phyloP scores from a whole-genome alignment of 2,329 filamentous ascomycete genomes.

The Berkeleyomyces rouxiae region DNA sequence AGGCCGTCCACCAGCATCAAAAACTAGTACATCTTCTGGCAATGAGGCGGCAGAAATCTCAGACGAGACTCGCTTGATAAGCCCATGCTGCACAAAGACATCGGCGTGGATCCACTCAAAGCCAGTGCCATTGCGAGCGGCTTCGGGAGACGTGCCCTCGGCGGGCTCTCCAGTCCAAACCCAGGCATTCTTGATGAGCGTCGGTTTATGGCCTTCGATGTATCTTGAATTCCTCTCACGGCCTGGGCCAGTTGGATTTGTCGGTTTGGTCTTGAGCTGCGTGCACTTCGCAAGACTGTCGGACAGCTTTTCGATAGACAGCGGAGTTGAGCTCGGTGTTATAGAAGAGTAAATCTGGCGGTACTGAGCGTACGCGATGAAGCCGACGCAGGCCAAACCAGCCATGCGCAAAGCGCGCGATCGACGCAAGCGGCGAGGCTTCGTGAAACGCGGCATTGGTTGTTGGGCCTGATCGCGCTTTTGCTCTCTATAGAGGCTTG shows the following conservation, averaged over 20 bases:
- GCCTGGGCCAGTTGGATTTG: constrained; percentile 37
- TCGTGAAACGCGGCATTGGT: constrained; percentile 13
- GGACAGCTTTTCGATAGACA: constrained; percentile 37
- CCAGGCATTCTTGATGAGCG: constrained; percentile 48
- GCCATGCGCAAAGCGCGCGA: constrained; percentile 29
- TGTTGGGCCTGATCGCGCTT: not conserved
- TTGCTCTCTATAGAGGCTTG: not conserved
- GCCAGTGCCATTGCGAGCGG: constrained; percentile 40
- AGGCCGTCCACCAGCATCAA: constrained; percentile 41
- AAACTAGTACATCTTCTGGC: constrained; percentile 21
- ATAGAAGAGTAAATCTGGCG: constrained; percentile 21
- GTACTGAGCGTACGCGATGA: constrained; percentile 35
- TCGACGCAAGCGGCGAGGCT: constrained; percentile 23
- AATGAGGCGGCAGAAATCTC: constrained; percentile 22
- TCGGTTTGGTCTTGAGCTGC: constrained; percentile 35
- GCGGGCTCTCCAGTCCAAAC: constrained; percentile 49
- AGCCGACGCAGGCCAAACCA: constrained; percentile 30
- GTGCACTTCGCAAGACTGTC: constrained; percentile 39
- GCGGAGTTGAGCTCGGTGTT: constrained; percentile 14
- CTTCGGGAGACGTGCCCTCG: constrained; percentile 27
- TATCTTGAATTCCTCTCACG: constrained; percentile 45
- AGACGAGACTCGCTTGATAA: constrained; percentile 37
- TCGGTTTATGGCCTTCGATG: constrained; percentile 39
- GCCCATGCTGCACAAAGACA: constrained; percentile 41
- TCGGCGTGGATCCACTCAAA: constrained; percentile 45